Percentiles rank a stretch among this genome's conserved stretches.
Conservation (phyloP, 371 early-diverging fungal species). For the Entomophthora muscae region DNA sequence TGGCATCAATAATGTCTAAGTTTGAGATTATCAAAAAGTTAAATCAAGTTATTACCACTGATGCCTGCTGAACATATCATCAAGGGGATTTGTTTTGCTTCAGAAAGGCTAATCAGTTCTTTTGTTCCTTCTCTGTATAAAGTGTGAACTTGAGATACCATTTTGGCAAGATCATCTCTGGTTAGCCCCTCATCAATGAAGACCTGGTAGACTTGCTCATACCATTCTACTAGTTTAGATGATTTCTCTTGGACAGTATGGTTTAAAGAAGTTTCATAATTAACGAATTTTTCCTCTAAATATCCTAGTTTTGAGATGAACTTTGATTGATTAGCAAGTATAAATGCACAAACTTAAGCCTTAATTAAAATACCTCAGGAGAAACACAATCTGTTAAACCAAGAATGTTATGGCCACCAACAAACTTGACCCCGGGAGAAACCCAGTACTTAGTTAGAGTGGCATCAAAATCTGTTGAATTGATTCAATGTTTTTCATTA, state of each 20-base stretch:
- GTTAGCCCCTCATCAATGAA: conserved; percentile 26
- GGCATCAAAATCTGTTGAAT: conserved; percentile 32
- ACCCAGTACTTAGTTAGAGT: conserved; percentile 7
- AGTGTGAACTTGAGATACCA: conserved; percentile 32
- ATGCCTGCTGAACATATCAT: conserved; percentile 60
- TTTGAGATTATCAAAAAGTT: not conserved
- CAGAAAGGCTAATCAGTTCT: conserved; percentile 23
- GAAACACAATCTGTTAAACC: not conserved
- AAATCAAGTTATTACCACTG: conserved; percentile 18
- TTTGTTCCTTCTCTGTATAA: conserved; percentile 27
- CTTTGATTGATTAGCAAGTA: no score
- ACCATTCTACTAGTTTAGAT: conserved; percentile 52
- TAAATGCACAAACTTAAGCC: no score
- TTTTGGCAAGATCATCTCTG: conserved; percentile 24
- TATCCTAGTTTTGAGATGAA: not conserved
- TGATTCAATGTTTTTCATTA: no score
- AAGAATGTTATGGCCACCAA: not conserved
- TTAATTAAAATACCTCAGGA: not conserved
- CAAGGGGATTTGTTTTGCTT: conserved; percentile 26
- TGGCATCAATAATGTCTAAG: conserved; percentile 40
- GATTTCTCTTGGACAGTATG: conserved; percentile 34
- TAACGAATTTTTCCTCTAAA: not conserved
- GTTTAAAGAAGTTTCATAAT: conserved; percentile 25
- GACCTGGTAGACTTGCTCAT: conserved; percentile 33
- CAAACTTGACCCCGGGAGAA: not conserved